These are phyloP conservation scores for Fusarium torreyae DNA, from an alignment of 2,329 filamentous ascomycete species.

Conservation along the genomic window DNA sequence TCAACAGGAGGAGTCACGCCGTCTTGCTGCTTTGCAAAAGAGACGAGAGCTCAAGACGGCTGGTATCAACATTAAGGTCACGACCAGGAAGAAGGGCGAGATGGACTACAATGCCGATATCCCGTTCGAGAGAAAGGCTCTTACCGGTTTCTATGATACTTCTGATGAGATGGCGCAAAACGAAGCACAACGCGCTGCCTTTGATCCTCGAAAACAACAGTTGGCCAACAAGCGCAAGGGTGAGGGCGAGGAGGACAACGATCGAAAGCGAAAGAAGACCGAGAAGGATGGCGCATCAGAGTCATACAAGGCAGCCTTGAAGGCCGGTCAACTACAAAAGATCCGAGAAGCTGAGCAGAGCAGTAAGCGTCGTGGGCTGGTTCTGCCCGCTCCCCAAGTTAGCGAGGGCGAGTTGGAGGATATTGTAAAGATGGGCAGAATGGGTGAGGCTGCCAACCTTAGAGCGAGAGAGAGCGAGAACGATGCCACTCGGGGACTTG, in stretches of 20 bases:
- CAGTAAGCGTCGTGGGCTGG: conserved; percentile 89
- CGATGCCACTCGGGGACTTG: conserved; percentile 84
- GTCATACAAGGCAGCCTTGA: conserved; percentile 87
- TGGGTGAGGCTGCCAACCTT: conserved; percentile 86
- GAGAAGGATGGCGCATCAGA: conserved; percentile 86
- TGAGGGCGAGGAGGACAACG: conserved; percentile 86
- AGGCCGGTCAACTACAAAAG: conserved; percentile 94
- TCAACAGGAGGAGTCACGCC: conserved; percentile 93
- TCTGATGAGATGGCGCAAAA: conserved; percentile 84
- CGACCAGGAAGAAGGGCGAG: conserved; percentile 91
- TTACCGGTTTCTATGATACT: conserved; percentile 93
- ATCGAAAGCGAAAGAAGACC: conserved; percentile 89
- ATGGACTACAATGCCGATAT: conserved; percentile 99
- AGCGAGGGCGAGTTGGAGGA: conserved; percentile 94
- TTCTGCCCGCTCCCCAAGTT: conserved; percentile 90
- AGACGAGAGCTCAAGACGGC: conserved; percentile 96
- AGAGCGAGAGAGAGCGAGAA: conserved; percentile 85
- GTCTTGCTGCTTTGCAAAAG: conserved; percentile 93
- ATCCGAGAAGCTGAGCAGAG: conserved; percentile 97
- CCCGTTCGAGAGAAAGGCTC: conserved; percentile 94
- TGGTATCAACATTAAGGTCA: conserved; percentile 97
- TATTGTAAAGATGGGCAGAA: conserved; percentile 98
- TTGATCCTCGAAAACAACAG: conserved; percentile 94
- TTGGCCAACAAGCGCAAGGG: conserved; percentile 93
- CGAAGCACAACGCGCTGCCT: conserved; percentile 85